Evolutionary conservation across 2,329 filamentous ascomycete species (phyloP), one percentile per base, ranked within the genome.

Genomic region (Fusarium fujikuroi): DNA sequence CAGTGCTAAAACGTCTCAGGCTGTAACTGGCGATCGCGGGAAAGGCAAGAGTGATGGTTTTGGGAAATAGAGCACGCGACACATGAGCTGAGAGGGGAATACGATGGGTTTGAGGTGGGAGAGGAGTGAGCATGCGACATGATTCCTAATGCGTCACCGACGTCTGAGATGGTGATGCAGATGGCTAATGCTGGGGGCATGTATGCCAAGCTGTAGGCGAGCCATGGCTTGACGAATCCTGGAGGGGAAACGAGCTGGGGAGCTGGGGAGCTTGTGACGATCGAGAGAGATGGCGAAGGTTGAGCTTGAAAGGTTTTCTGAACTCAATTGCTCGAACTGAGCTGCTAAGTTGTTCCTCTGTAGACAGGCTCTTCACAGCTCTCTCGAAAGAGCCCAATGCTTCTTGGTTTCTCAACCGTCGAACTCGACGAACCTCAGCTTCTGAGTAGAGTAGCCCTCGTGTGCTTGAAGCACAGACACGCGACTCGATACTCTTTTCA

Each of bases 111-210:
- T 42, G 34, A 34, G 21, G 2, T 37, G 56, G 21, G 28, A n/a
- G 32, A 61, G 42, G 37, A 15, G 25, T 9, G 59, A 70, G 73
- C 63, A 77, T 65, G 34, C 72, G 74, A 77, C 72, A 69, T 43
- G 70, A 14, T 61, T 63, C 75, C 75, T 49, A 72, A 66, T 69
- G 52, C 44, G 72, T 77, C 72, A 75, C 72, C 75, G 61, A 72
- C 25, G 12, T 32, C 53, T 70, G 60, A 56, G 47, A 46, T 56
- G 34, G 49, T 47, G 53, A 60, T 65, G 69, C 56, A 39, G 47
- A 66, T 50, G 30, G 54, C 28, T 47, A 40, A 40, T 36, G 53
- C 63, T 47, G 39, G 63, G 61, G 49, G 43, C 14, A 30, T 72
- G 63, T 46, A 61, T 44, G 64, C 63, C 67, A 72, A 71, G 69